These are phyloP conservation scores for Lobosporangium transversale DNA, from an alignment of 192 early-diverging fungal genomes.

Conservation along the genomic window DNA sequence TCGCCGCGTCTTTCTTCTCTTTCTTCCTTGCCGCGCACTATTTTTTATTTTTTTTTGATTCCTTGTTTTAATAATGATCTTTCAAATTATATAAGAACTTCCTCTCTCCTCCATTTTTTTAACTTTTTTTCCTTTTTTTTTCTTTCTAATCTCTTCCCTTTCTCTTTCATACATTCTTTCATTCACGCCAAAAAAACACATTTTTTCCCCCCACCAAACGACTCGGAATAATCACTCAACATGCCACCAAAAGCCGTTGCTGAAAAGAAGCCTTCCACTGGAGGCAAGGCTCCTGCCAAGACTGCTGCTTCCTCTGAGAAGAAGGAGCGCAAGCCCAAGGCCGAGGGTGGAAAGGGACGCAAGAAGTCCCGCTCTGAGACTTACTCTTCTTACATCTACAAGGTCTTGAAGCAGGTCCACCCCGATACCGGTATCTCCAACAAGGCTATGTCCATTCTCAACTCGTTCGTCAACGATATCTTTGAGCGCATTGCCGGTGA, in stretches of 20 bases:
- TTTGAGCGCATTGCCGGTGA: slow-evolving; percentile 93
- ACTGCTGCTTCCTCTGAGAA: slow-evolving; percentile 50
- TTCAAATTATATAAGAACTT: slow-evolving; percentile 6
- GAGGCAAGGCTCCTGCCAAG: slow-evolving; percentile 63
- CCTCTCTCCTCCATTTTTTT: background rate
- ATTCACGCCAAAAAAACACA: slow-evolving; percentile 6
- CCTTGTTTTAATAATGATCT: no score
- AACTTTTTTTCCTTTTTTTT: slow-evolving; percentile 5
- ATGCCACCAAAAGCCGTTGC: slow-evolving; percentile 46
- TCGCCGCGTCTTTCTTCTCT: no score
- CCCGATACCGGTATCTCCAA: slow-evolving; percentile 97
- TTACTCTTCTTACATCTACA: slow-evolving; percentile 97
- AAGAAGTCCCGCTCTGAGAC: slow-evolving; percentile 87
- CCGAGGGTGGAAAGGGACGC: slow-evolving; percentile 70
- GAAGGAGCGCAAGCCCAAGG: slow-evolving; percentile 60
- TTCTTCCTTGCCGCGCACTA: slow-evolving; percentile 1
- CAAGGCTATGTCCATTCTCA: slow-evolving; percentile 97
- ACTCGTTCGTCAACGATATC: slow-evolving; percentile 98
- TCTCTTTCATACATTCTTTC: background rate
- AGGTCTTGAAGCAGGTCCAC: slow-evolving; percentile 97
- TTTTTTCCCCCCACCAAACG: no score
- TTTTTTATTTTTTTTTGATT: slow-evolving; percentile 6
- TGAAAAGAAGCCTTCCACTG: slow-evolving; percentile 60
- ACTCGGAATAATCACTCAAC: no score
- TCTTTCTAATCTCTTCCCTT: background rate